Evolutionary conservation across 2,329 filamentous ascomycete genomes (phyloP).

Genomic region (Aspergillus candidus): DNA sequence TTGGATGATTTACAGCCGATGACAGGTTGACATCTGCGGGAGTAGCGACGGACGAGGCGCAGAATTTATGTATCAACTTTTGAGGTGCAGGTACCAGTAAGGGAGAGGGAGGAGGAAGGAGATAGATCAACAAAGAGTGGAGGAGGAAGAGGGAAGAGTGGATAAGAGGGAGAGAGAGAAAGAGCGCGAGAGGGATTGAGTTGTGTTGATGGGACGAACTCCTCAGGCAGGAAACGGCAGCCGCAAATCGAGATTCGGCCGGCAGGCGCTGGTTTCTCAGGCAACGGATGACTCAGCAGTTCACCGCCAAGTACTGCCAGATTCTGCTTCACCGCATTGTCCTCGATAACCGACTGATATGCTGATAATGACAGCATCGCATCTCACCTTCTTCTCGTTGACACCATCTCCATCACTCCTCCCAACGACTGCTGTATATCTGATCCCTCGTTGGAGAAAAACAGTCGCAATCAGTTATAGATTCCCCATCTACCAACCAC

Average conservation of each 20-base stretch:
- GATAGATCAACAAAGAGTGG: background rate
- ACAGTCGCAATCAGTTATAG: too few relatives aligned
- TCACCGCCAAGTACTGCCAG: conserved; percentile 28
- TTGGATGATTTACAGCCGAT: too few relatives aligned
- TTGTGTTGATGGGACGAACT: too few relatives aligned
- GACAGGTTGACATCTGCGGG: conserved; percentile 11
- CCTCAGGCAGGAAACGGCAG: background rate
- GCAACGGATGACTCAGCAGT: conserved; percentile 32
- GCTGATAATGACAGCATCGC: too few relatives aligned
- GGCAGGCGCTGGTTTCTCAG: conserved; percentile 24
- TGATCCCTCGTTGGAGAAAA: background rate
- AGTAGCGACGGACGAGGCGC: conserved; percentile 12
- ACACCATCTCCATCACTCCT: background rate
- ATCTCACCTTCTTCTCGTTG: background rate
- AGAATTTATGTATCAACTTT: conserved; percentile 14
- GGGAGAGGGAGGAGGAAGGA: conserved; percentile 6
- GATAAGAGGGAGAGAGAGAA: conserved; percentile 1
- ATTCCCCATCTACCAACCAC: background rate
- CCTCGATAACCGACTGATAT: conserved; percentile 1
- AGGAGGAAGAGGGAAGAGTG: background rate
- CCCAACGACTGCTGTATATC: background rate
- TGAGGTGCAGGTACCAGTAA: conserved; percentile 15
- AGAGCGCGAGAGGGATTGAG: conserved; percentile 3
- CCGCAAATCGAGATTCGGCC: conserved; percentile 8
- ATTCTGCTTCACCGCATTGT: conserved; percentile 21